Conservation (phyloP, 805 yeast genomes). For the Saccharomycopsis capsularis region DNA sequence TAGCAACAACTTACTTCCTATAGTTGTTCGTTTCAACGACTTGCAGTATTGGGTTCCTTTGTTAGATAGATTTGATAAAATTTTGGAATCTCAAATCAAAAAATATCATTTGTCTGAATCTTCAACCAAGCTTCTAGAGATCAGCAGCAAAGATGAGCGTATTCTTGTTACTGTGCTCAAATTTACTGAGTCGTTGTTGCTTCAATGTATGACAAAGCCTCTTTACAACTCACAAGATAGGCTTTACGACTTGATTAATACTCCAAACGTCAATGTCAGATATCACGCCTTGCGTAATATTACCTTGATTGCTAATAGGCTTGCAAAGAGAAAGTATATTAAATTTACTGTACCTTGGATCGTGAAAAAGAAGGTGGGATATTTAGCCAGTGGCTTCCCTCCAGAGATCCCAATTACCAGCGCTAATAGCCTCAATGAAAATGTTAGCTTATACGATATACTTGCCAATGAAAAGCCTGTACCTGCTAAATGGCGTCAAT, state of each 20-base stretch:
- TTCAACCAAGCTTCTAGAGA: slow-evolving; percentile 37
- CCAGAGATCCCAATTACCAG: slow-evolving; percentile 25
- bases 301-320: slow-evolving; percentile 4
- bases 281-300: slow-evolving; percentile 11
- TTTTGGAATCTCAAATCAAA: slow-evolving; percentile 46
- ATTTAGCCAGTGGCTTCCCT: slow-evolving; percentile 34
- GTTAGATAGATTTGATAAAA: slow-evolving; percentile 65
- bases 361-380: slow-evolving; percentile 1
- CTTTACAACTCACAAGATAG: slow-evolving; percentile 24
- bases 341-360: background rate
- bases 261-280: slow-evolving; percentile 2
- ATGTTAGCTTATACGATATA: slow-evolving; percentile 42
- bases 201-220: slow-evolving; percentile 45
- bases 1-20: slow-evolving; percentile 25
- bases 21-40: slow-evolving; percentile 26
- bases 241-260: slow-evolving; percentile 10
- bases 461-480: slow-evolving; percentile 36
- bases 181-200: slow-evolving; percentile 58
- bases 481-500: slow-evolving; percentile 49
- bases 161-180: slow-evolving; percentile 46
- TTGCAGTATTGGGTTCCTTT: slow-evolving; percentile 71
- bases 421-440: slow-evolving; percentile 22
- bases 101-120: slow-evolving; percentile 37
- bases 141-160: slow-evolving; percentile 40
- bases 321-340: background rate